A percentile compares a stretch with the other conserved stretches of the same genome.
phyloP scores from a whole-genome alignment of 2,329 filamentous ascomycete genomes.

The Talaromyces sp. region DNA sequence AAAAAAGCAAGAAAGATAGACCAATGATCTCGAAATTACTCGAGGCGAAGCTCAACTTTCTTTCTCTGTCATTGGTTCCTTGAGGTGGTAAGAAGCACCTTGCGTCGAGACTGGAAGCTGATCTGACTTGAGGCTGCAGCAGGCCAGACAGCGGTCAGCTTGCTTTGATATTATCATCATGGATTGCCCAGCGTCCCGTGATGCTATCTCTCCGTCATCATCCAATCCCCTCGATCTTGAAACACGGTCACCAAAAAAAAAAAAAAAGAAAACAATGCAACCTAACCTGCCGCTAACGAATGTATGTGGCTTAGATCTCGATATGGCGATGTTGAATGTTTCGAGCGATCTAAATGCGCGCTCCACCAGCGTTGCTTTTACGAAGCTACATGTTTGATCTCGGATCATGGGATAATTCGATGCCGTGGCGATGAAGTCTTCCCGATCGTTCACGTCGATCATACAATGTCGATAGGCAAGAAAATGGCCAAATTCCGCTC shows the following conservation, averaged over 20 bases:
- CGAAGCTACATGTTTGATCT: background rate
- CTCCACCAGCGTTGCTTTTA: background rate
- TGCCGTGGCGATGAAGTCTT: background rate
- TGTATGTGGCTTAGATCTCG: background rate
- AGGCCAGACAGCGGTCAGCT: background rate
- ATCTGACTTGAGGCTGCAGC: background rate
- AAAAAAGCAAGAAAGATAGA: background rate
- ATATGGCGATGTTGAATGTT: background rate
- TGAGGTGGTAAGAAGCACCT: background rate
- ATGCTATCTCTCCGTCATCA: background rate
- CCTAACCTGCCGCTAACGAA: background rate
- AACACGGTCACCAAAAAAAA: background rate
- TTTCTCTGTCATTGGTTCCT: conserved; percentile 3
- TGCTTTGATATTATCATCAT: background rate
- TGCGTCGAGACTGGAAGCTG: conserved; percentile 2
- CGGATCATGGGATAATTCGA: background rate
- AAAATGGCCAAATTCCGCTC: background rate
- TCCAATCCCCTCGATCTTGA: background rate
- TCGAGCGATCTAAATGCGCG: background rate
- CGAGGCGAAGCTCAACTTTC: background rate
- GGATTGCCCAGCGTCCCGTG: background rate
- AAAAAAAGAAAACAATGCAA: background rate
- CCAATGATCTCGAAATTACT: background rate
- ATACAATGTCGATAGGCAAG: background rate
- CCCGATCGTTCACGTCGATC: background rate